Base-by-base conservation (phyloP, 352 stramenopile species). In the Elongisporangium anandrum region DNA sequence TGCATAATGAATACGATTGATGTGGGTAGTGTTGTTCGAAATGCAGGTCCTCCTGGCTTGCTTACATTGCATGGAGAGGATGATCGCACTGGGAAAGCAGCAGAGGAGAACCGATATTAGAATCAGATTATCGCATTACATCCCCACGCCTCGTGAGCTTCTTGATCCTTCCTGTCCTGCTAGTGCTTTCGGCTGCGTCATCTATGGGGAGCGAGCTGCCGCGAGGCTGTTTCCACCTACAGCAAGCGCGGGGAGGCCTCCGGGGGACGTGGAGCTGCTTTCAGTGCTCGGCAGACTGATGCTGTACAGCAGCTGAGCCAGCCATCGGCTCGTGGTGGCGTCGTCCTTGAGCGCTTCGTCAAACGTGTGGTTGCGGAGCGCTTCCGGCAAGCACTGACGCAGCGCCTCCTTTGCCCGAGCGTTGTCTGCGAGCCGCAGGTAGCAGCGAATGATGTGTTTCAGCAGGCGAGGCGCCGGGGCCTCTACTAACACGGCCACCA, bases 371-470 rank as follows among this genome's bases (percentile, higher is more conserved):
- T 98, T 97, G 50, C 90, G 80, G 56, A 99, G 79, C 39, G 92
- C 88, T 21, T 96, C 79, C 0, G 97, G 97, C 23, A 99, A 67
- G 67, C 94, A 98, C 70, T 98, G 92, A 47, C 96, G 89, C 38
- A 99, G 78, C n/a, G 97, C 97, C 67, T 99, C 96, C 57, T 98
- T 94, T 16, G 97, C 97, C 26, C 79, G 60, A 10, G 79, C 69
- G 68, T 95, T 93, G 58, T 95, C 86, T 49, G 88, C 92, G 17
- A 99, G 84, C 54, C 97, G 87, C 34, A 99, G 72, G 72, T 99
- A 99, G 83, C 97, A 99, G 38, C 96, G 91, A 39, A 99, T 97
- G 54, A 99, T 98, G 84, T 99, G 97, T 77, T 99, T 99, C 58
- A 99, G 87, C 50, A 99, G 77, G 5, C 97, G 83, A 15, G 97